Percentiles rank a stretch among this genome's conserved stretches.
phyloP scores from a whole-genome alignment of 352 stramenopile species.

The Phytophthora pisi region DNA sequence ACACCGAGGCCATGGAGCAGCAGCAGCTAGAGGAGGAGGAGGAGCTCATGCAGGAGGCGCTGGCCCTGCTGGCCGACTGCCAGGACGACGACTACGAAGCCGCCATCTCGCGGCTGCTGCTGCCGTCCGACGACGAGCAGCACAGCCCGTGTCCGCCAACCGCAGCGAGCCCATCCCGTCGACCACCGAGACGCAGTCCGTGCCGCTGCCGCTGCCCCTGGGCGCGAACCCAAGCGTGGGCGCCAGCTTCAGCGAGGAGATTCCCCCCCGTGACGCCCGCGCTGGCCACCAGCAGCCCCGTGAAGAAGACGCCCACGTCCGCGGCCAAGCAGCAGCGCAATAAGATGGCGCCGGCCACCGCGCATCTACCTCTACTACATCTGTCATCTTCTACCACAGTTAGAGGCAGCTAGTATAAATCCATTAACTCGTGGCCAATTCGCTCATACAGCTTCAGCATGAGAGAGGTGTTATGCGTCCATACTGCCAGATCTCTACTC shows the following conservation, averaged over 20 bases:
- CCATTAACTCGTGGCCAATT: no score
- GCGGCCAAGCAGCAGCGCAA: slow-evolving; percentile 27
- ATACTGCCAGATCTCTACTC: no score
- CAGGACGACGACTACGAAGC: slow-evolving; percentile 36
- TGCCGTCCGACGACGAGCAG: slow-evolving; percentile 37
- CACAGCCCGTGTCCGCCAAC: slow-evolving; percentile 30
- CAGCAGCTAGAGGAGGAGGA: slow-evolving; percentile 37
- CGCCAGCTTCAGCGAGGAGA: slow-evolving; percentile 7
- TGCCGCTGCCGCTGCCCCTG: not conserved
- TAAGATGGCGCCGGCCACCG: slow-evolving; percentile 23
- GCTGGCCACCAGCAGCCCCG: slow-evolving; percentile 20
- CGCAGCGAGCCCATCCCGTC: slow-evolving; percentile 10
- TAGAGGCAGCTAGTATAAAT: no score
- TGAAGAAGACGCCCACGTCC: slow-evolving; percentile 27
- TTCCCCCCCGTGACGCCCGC: slow-evolving; percentile 18
- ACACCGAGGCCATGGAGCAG: slow-evolving; percentile 35
- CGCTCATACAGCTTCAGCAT: no score
- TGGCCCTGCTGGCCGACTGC: slow-evolving; percentile 47
- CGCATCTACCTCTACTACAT: no score
- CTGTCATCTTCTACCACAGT: no score
- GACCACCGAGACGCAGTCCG: slow-evolving; percentile 15
- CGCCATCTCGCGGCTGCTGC: slow-evolving; percentile 43
- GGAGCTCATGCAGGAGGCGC: slow-evolving; percentile 49
- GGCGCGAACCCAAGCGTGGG: not conserved
- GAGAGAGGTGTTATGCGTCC: no score